phyloP scores from a whole-genome alignment of 306 rosid species.

The Citrullus mucosospermus region DNA sequence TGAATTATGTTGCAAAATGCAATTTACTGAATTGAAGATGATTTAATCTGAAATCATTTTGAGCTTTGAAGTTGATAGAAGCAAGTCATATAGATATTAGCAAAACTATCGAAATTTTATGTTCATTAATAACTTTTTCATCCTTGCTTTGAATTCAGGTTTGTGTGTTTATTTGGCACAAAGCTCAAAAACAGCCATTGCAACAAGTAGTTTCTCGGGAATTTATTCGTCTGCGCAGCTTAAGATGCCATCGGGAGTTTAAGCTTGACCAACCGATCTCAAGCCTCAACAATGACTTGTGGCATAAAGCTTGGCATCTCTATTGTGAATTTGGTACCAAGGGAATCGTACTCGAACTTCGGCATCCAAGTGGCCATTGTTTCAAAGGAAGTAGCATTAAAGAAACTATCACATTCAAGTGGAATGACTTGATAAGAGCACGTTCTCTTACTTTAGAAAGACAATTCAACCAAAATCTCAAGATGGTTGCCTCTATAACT shows the following conservation, averaged over 20 bases:
- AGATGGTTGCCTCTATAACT: conserved; percentile 48
- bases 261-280: conserved; percentile 52
- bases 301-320: conserved; percentile 79
- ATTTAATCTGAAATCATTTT: background rate
- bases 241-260: conserved; percentile 67
- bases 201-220: conserved; percentile 32
- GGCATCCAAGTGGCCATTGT: conserved; percentile 39
- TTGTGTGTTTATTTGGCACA: conserved; percentile 52
- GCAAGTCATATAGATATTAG: background rate
- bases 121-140: background rate
- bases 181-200: conserved; percentile 24
- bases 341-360: conserved; percentile 50
- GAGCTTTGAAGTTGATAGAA: background rate
- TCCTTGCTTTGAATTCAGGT: conserved; percentile 29
- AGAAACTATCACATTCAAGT: conserved; percentile 29
- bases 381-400: conserved; percentile 42
- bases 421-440: conserved; percentile 82
- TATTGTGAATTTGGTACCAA: conserved; percentile 89
- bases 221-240: conserved; percentile 36
- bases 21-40: background rate
- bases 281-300: conserved; percentile 31
- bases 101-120: background rate
- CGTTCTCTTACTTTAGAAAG: conserved; percentile 46
- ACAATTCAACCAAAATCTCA: conserved; percentile 39
- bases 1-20: background rate